Evolutionary conservation across 2,329 filamentous ascomycete species (phyloP).

Genomic region (Sphaerulina vaccinii): DNA sequence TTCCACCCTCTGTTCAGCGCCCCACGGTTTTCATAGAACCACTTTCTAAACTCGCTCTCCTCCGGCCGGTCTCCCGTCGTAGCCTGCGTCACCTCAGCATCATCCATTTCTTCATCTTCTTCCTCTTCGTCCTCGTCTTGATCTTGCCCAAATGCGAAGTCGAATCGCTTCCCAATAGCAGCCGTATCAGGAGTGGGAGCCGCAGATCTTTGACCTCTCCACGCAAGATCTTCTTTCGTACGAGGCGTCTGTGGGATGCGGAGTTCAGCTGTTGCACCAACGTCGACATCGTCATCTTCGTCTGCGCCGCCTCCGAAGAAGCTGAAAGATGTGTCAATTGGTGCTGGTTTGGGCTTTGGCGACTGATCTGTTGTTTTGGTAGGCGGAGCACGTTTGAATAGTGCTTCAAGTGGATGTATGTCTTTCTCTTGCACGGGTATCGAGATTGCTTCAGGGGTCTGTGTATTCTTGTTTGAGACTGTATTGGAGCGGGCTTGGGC

Average conservation of each 20-base stretch:
- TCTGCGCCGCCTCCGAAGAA: constrained; percentile 61
- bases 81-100: constrained; percentile 13
- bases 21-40: constrained; percentile 57
- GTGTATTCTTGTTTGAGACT: constrained; percentile 21
- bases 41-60: constrained; percentile 61
- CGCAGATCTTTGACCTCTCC: constrained; percentile 74
- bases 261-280: constrained; percentile 35
- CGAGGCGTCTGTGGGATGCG: constrained; percentile 73
- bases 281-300: constrained; percentile 44
- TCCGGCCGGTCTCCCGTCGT: constrained; percentile 30
- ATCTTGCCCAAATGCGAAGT: constrained; percentile 52
- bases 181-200: constrained; percentile 95
- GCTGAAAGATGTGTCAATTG: constrained; percentile 64
- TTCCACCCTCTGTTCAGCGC: constrained; percentile 52
- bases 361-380: constrained; percentile 36
- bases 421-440: constrained; percentile 29
- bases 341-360: constrained; percentile 42
- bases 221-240: constrained; percentile 74
- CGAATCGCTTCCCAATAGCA: constrained; percentile 61
- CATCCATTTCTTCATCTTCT: constrained; percentile 21
- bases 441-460: constrained; percentile 10
- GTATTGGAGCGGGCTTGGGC: constrained; percentile 23
- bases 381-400: constrained; percentile 73
- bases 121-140: constrained; percentile 50
- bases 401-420: constrained; percentile 83